These are phyloP conservation scores for Glycine soja DNA, from an alignment of 306 rosid species.

Conservation along the genomic window DNA sequence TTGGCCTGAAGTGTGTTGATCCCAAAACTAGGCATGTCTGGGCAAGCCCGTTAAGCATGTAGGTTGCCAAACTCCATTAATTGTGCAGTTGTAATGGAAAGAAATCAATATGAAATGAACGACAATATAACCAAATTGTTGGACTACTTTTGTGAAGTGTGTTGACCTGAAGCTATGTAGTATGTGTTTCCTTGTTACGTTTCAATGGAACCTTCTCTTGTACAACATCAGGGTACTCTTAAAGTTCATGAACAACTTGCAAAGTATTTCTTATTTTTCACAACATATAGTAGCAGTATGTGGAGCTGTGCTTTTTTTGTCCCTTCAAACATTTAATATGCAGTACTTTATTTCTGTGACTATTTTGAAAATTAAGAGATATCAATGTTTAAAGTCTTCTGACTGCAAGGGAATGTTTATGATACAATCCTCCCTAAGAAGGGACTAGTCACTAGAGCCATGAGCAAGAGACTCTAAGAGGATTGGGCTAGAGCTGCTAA, in stretches of 20 bases:
- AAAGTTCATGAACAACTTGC: constrained; percentile 5
- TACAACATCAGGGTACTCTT: not conserved
- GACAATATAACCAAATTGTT: constrained; percentile 22
- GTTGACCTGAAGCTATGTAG: not conserved
- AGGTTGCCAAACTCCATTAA: not conserved
- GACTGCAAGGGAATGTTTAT: no score
- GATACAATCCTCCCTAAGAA: no score
- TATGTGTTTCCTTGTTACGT: no score
- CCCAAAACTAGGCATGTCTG: constrained; percentile 6
- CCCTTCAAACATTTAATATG: no score
- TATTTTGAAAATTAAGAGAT: no score
- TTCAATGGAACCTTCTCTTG: not conserved
- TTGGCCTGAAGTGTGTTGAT: not conserved
- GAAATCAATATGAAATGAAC: not conserved
- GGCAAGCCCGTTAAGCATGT: not conserved
- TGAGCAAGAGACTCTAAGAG: no score
- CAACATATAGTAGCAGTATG: no score
- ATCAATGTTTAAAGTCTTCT: no score
- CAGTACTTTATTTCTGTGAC: no score
- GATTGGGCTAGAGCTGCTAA: no score
- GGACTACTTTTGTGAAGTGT: constrained; percentile 34
- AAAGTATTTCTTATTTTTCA: constrained; percentile 13
- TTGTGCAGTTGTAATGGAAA: not conserved
- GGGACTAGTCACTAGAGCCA: no score
- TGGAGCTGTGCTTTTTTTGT: no score